Evolutionary conservation across 805 yeast genomes (phyloP).

Genomic region (Candida lessepsii): DNA sequence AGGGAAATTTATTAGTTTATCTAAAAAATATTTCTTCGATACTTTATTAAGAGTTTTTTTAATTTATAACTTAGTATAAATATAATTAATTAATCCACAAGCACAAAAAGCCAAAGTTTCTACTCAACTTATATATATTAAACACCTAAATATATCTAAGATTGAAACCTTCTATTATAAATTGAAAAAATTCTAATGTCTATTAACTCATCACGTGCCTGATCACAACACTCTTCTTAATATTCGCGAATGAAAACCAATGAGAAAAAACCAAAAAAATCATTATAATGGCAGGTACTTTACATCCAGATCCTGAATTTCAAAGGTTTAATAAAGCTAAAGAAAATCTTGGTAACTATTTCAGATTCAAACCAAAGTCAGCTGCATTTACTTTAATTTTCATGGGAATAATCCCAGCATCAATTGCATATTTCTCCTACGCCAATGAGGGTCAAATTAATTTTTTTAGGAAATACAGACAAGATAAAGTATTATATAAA

Average conservation of each 20-base stretch:
- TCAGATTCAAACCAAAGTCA: slow-evolving; percentile 41
- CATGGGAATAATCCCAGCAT: slow-evolving; percentile 41
- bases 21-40: too few relatives aligned
- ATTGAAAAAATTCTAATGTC: too few relatives aligned
- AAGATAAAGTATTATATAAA: slow-evolving; percentile 31
- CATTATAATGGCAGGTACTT: slow-evolving; percentile 41
- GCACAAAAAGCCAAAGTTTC: too few relatives aligned
- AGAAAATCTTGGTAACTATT: slow-evolving; percentile 41
- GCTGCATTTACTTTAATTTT: slow-evolving; percentile 32
- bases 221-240: background rate
- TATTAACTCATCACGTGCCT: slow-evolving; percentile 1
- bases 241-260: slow-evolving; percentile 3
- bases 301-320: slow-evolving; percentile 42
- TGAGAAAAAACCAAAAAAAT: background rate
- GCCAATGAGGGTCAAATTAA: slow-evolving; percentile 36
- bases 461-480: slow-evolving; percentile 35
- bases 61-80: too few relatives aligned
- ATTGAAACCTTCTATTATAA: too few relatives aligned
- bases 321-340: slow-evolving; percentile 43
- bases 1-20: too few relatives aligned
- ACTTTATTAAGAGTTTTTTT: too few relatives aligned
- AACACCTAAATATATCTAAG: too few relatives aligned
- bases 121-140: too few relatives aligned
- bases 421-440: slow-evolving; percentile 37
- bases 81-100: too few relatives aligned